Base-by-base conservation (phyloP, 805 yeast genomes). In the Martiniozyma abietophila region DNA sequence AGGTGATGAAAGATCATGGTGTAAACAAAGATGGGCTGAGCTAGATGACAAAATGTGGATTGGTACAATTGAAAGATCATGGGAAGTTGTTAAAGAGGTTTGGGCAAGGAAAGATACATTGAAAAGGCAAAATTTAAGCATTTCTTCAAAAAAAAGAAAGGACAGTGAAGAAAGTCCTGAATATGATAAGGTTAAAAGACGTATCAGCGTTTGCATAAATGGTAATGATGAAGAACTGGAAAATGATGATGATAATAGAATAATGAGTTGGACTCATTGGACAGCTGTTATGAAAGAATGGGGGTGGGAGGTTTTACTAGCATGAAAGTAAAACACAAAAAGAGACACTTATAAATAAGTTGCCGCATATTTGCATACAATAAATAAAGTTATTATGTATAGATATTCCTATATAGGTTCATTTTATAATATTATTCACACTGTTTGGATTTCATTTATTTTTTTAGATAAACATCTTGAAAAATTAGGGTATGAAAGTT, bases 261-360 rank as follows among this genome's bases (percentile, higher is more conserved):
- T 74, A 27, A 58, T 60, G 30, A 64, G 72, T 20, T 62, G 69
- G 57, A 54, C 74, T 6, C 83, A 78, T 51, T 78, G 85, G 85
- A 70, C 74, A 36, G 58, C 71, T 0, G 74, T 78, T 11, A 78
- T 78, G 83, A 67, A 70, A 45, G 83, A 78, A 43, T 77, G 85
- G 84, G 75, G 76, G 1, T 76, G 84, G 82, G 84, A 78, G 49
- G 78, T 78, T 8, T 51, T 77, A 23, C 58, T 78, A 32, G 83
- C 74, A 2, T 71, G 43, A 52, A 10, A 14, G n/a, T 15, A 2
- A 17, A 8, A 9, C n/a, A 22, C n/a, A 22, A 22, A 22, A 10
- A 11, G n/a, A 22, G 10, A 22, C 10, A 22, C n/a, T n/a, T n/a
- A n/a, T n/a, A n/a, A n/a, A n/a, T n/a, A n/a, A n/a, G n/a, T n/a